These are phyloP conservation scores for Apophysomyces ossiformis DNA, from an alignment of 371 early-diverging fungal genomes.

Conservation along the genomic window DNA sequence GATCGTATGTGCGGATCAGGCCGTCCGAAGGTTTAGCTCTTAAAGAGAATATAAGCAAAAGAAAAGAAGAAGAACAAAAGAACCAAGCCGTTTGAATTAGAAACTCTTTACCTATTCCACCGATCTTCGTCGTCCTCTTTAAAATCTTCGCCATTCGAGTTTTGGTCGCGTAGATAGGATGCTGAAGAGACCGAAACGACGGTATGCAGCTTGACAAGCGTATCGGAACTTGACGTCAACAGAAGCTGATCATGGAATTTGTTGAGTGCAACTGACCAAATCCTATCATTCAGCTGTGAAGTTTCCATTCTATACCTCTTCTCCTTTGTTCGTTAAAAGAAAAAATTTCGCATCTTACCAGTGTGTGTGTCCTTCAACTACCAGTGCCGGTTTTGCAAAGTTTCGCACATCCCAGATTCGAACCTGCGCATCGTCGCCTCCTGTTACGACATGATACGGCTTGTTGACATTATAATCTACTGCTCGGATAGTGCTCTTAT, in stretches of 20 bases:
- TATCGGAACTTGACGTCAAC: conserved; percentile 83
- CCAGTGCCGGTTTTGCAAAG: conserved; percentile 55
- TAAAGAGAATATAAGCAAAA: neutral
- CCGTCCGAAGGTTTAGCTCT: conserved; percentile 76
- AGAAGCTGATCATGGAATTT: conserved; percentile 89
- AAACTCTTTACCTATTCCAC: conserved; percentile 21
- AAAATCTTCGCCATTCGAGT: conserved; percentile 30
- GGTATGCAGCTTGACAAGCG: conserved; percentile 83
- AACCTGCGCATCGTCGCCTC: conserved; percentile 84
- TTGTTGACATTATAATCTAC: conserved; percentile 88
- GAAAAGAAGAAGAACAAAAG: neutral
- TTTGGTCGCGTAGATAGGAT: conserved; percentile 52
- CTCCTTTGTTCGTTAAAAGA: neutral
- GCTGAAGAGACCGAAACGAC: conserved; percentile 84
- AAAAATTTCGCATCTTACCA: conserved; percentile 58
- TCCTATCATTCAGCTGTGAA: conserved; percentile 48
- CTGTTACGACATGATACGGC: conserved; percentile 79
- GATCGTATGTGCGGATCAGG: conserved; percentile 80
- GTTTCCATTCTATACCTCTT: neutral
- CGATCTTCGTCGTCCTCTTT: conserved; percentile 29
- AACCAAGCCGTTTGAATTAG: too few relatives aligned
- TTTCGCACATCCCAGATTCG: conserved; percentile 86
- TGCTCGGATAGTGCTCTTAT: conserved; percentile 68
- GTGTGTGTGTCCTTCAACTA: conserved; percentile 79
- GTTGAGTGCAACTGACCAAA: conserved; percentile 86